These are phyloP conservation scores for Colletotrichum cereale DNA, from an alignment of 2,329 filamentous ascomycete genomes.

Conservation along the genomic window DNA sequence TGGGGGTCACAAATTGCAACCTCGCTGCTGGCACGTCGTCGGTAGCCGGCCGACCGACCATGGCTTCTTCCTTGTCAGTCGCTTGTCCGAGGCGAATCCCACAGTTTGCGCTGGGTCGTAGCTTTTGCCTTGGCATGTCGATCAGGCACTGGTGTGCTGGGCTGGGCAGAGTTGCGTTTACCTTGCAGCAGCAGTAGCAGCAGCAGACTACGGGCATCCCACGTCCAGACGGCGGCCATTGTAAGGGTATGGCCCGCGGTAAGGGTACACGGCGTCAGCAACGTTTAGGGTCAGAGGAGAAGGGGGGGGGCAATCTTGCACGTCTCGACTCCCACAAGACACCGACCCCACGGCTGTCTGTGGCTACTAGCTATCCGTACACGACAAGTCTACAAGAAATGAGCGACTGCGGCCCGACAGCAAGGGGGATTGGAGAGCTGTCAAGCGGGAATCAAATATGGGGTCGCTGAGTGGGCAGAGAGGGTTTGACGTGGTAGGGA, in stretches of 20 bases:
- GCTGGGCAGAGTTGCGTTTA: constrained; percentile 9
- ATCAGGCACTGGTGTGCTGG: constrained; percentile 22
- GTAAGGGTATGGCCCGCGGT: constrained; percentile 26
- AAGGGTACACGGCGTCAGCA: too few relatives aligned
- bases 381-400: too few relatives aligned
- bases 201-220: constrained; percentile 4
- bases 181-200: too few relatives aligned
- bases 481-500: constrained; percentile 24
- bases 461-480: constrained; percentile 19
- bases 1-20: constrained; percentile 16
- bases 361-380: too few relatives aligned
- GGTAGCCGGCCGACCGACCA: constrained; percentile 35
- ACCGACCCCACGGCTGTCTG: too few relatives aligned
- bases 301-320: constrained; percentile 2
- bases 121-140: constrained; percentile 11
- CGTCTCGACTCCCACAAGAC: too few relatives aligned
- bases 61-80: background rate
- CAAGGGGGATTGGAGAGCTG: constrained; percentile 16
- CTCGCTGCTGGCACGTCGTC: background rate
- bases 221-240: constrained; percentile 11
- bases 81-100: constrained; percentile 15
- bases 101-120: constrained; percentile 24
- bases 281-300: constrained; percentile 18
- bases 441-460: constrained; percentile 35
- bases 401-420: constrained; percentile 2